Base-by-base conservation (phyloP, 805 yeast species). In the Limtongozyma cylindracea region DNA sequence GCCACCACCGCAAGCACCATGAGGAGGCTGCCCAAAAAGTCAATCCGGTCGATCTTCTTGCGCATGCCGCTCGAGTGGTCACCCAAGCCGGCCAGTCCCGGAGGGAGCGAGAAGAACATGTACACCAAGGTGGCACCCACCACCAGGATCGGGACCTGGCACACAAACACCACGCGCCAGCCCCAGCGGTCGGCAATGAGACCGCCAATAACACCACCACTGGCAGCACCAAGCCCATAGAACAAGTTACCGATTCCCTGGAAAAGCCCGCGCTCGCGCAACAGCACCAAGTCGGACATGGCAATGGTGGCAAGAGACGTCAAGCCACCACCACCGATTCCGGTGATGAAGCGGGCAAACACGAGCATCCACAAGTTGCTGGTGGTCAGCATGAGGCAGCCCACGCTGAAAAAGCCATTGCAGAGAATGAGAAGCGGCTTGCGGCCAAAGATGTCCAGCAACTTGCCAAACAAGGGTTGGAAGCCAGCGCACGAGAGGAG, bases 271-370 rank as follows among this genome's bases (percentile, higher is more conserved):
- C 94, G 53, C 19, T 69, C 62, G 24, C 88, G 53, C 28, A 72
- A 54, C 2, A 88, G 67, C 13, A 80, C 68, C 21, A 76, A 48
- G 41, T 78, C 93, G 13, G 76, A 62, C 32, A 71, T 57, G 3
- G 80, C 56, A 25, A 78, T 71, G 5, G 91, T 68, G 10, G 76
- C 60, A 31, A 77, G 47, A 0, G 82, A 56, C 22, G 69, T 62
- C 35, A 78, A 59, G 1, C 93, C 93, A 5, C 91, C 88, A n/a
- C 91, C 92, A 8, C 93, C 93, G 25, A 73, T 57, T 11, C 94
- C 94, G 13, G 91, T 67, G 22, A 78, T 51, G 28, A 76, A 63
- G 33, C 77, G 49, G 4, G 72, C 72, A 14, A 59, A 28, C 6
- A 68, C 60, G 29, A 71, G 47, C 24, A 51, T 31, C 20, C 45